These are phyloP conservation scores for Acanthamoeba castellanii DNA, from an alignment of 208 protist species.

Conservation along the genomic window DNA sequence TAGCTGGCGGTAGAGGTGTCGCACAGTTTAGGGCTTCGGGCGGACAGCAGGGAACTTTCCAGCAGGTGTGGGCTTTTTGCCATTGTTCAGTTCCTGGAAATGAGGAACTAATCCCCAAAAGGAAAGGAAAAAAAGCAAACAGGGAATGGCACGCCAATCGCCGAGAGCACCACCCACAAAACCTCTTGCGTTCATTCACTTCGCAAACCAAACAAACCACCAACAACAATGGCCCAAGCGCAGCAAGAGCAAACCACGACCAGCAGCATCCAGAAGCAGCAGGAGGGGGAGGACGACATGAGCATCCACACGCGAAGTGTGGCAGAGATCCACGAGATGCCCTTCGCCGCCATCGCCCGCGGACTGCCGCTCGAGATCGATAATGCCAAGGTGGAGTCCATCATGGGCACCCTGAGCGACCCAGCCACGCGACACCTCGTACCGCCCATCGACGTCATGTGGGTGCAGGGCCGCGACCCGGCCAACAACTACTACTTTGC, in stretches of 20 bases:
- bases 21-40: too few relatives aligned
- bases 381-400: conserved; percentile 17
- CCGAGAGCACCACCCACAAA: too few relatives aligned
- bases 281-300: conserved; percentile 30
- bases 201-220: background rate
- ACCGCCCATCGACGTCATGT: conserved; percentile 54
- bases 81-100: too few relatives aligned
- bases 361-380: conserved; percentile 16
- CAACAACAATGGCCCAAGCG: background rate
- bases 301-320: conserved; percentile 39
- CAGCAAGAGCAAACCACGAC: background rate
- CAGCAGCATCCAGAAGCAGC: background rate
- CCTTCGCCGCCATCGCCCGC: conserved; percentile 1
- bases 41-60: too few relatives aligned
- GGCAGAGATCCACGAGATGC: conserved; percentile 65
- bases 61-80: too few relatives aligned
- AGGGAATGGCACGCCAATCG: too few relatives aligned
- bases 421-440: background rate
- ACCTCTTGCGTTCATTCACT: too few relatives aligned
- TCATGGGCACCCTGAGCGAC: conserved; percentile 16
- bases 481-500: conserved; percentile 67
- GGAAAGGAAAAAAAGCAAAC: too few relatives aligned
- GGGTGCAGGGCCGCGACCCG: conserved; percentile 35
- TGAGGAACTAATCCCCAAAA: too few relatives aligned
- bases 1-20: too few relatives aligned